Percentiles rank a stretch among this genome's conserved stretches.
Conservation (phyloP, 805 yeast genomes). For the Cyberlindnera suaveolens region DNA sequence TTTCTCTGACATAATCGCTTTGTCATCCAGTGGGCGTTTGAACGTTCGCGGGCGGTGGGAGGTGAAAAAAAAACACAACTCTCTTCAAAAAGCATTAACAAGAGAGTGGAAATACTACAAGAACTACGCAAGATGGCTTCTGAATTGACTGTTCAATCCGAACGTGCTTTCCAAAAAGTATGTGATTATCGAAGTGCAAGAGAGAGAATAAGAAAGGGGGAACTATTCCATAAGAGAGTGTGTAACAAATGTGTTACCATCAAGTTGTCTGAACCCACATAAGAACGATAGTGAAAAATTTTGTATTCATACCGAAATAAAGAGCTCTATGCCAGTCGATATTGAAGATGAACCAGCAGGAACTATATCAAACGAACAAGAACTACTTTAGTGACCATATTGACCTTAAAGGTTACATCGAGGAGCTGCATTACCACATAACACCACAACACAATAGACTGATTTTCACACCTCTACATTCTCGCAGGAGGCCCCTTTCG, state of each 20-base stretch:
- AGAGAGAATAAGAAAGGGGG: neutral
- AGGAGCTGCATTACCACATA: no score
- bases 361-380: no score
- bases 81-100: neutral
- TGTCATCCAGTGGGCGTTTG: constrained; percentile 1
- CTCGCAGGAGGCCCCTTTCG: neutral
- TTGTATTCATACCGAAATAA: no score
- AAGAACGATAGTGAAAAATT: no score
- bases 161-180: constrained; percentile 99
- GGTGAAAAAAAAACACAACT: constrained; percentile 3
- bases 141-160: constrained; percentile 99
- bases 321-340: no score
- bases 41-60: neutral
- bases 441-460: no score
- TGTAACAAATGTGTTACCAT: neutral
- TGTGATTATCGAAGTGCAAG: constrained; percentile 30
- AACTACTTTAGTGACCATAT: no score
- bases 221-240: neutral
- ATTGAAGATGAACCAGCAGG: no score
- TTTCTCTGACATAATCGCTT: constrained; percentile 4
- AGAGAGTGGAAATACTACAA: neutral
- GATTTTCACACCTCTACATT: no score
- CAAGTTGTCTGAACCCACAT: no score
- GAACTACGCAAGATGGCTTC: constrained; percentile 75
- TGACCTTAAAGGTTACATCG: no score